phyloP scores from a whole-genome alignment of 305 asterid species.

The Solanum aculeatissimum region DNA sequence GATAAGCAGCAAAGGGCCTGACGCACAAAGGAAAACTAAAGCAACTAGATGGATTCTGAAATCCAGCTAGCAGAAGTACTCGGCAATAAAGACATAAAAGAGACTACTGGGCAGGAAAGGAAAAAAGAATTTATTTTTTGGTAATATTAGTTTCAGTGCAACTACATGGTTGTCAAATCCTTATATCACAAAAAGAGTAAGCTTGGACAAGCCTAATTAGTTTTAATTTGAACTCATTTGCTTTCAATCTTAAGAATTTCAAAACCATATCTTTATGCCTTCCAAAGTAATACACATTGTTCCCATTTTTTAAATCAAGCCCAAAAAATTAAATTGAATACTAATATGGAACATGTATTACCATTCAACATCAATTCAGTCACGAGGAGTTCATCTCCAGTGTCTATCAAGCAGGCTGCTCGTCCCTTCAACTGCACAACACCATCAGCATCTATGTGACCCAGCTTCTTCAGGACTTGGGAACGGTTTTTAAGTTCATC shows the following conservation, averaged over 20 bases:
- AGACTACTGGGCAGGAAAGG: neutral
- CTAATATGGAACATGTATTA: constrained; percentile 9
- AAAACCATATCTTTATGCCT: neutral
- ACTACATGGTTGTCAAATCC: neutral
- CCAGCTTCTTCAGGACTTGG: constrained; percentile 81
- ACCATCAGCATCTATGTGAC: constrained; percentile 81
- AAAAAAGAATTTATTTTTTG: neutral
- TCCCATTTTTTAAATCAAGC: neutral
- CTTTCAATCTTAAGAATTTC: neutral
- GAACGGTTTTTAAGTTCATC: constrained; percentile 97
- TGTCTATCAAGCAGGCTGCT: constrained; percentile 97
- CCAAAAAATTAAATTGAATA: neutral
- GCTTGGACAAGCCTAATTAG: neutral
- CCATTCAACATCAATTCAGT: constrained; percentile 99
- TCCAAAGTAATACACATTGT: neutral
- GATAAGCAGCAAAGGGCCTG: neutral
- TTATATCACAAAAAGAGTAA: neutral
- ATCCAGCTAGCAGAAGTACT: neutral
- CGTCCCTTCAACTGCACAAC: constrained; percentile 92
- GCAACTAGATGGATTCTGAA: neutral
- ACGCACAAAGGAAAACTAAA: neutral
- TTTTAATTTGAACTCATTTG: neutral
- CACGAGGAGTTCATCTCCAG: constrained; percentile 97
- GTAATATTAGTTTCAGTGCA: neutral
- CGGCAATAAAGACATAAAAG: neutral